Base-by-base conservation (phyloP, 169 alveolate genomes). In the Besnoitia besnoiti region DNA sequence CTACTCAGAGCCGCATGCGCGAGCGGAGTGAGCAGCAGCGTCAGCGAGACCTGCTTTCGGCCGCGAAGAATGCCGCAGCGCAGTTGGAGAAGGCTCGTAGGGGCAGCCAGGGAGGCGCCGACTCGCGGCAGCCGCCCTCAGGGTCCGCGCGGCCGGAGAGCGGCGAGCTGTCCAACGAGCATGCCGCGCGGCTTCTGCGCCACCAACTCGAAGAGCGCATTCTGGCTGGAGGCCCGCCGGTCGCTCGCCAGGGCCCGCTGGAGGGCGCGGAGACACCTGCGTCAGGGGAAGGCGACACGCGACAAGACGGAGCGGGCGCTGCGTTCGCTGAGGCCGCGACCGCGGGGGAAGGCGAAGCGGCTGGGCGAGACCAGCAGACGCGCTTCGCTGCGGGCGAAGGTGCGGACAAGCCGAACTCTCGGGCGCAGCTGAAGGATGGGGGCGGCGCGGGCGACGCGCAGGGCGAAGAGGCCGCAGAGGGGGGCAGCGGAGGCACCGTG, bases 11-110 rank as follows among this genome's bases (percentile, higher is more conserved):
- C 16, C 87, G 93, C n/a, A 35, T 89, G 61, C 93, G 89, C 19
- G 93, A 89, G 93, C 46, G 55, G 75, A n/a, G 37, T 19, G 77
- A n/a, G 44, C 84, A 82, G 80, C 73, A 88, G 85, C 46, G 62
- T 14, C 67, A 44, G 75, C 85, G 44, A 75, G 67, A 61, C 46
- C 47, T 27, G 44, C 85, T 27, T 19, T 37, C 50, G 76, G 51
- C 42, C 2, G 85, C 85, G 49, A n/a, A 39, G 49, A 47, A 44
- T 4, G 50, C 50, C 44, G 44, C 51, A 4, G 55, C 8, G 51
- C 30, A 37, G 46, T 5, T 76, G 8, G 49, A 24, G 79, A 62
- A 8, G 12, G 39, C 33, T 8, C 7, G 19, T 10, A 62, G 19
- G 19, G 79, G 39, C 14, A 51, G 67, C 14, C 14, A 51, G 67